These are phyloP conservation scores for Cryptosporidium sp. DNA, from an alignment of 169 alveolate genomes.

Conservation along the genomic window DNA sequence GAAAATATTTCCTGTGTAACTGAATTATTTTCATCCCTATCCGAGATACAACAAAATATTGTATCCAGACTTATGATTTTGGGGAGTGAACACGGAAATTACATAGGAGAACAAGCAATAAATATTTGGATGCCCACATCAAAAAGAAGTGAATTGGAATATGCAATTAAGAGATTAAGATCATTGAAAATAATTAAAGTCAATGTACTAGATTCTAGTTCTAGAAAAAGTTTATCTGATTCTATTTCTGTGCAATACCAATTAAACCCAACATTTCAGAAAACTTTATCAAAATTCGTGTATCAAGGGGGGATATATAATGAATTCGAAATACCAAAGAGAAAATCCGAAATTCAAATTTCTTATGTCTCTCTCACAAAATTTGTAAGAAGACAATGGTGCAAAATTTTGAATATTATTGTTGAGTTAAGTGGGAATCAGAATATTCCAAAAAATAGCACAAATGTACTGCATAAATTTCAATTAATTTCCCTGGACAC, in stretches of 20 bases:
- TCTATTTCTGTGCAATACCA: constrained; percentile 45
- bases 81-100: constrained; percentile 2
- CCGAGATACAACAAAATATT: constrained; percentile 51
- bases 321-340: background rate
- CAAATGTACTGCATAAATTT: background rate
- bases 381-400: constrained; percentile 60
- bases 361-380: constrained; percentile 28
- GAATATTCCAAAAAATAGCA: background rate
- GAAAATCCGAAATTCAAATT: background rate
- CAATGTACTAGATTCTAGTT: background rate
- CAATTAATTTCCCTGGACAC: background rate
- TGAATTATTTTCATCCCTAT: constrained; percentile 49
- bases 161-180: constrained; percentile 48
- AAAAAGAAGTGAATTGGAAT: constrained; percentile 29
- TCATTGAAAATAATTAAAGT: constrained; percentile 46
- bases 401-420: constrained; percentile 41
- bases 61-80: constrained; percentile 51
- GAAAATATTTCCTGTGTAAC: constrained; percentile 47
- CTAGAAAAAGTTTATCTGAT: background rate
- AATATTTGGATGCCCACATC: constrained; percentile 33
- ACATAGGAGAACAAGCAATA: constrained; percentile 52
- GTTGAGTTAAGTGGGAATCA: constrained; percentile 59
- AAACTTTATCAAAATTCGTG: constrained; percentile 28
- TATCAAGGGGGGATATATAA: background rate
- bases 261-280: constrained; percentile 38